phyloP scores from a whole-genome alignment of 2,329 filamentous ascomycete genomes.

The Mariannaea elegans region DNA sequence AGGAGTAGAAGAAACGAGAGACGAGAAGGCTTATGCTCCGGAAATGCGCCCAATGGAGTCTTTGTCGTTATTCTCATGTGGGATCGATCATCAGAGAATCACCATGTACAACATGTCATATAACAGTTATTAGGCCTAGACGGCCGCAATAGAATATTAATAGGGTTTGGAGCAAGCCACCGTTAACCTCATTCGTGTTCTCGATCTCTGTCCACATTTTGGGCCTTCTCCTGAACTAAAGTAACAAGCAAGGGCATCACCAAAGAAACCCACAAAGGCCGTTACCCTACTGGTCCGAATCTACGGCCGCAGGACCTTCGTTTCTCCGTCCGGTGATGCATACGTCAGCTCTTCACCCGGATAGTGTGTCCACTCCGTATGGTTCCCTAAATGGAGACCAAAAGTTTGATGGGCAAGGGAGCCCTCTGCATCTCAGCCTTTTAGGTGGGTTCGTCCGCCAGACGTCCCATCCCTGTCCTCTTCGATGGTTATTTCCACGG shows the following conservation, averaged over 20 bases:
- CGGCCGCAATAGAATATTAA: conserved; percentile 33
- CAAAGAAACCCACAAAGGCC: conserved; percentile 3
- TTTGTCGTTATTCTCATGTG: conserved; percentile 8
- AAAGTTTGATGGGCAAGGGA: no score
- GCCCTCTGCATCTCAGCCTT: conserved; percentile 1
- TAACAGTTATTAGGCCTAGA: conserved; percentile 34
- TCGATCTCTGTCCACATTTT: no score
- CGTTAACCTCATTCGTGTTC: neutral
- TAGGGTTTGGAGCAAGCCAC: conserved; percentile 19
- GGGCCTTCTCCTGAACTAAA: conserved; percentile 13
- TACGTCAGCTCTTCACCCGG: conserved; percentile 1
- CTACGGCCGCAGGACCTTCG: conserved; percentile 1
- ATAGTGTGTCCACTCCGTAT: neutral
- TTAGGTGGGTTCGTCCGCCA: neutral
- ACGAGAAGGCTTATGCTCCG: conserved; percentile 5
- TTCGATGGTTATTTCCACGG: no score
- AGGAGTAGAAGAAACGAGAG: conserved; percentile 13
- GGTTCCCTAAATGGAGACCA: neutral
- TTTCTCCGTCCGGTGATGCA: conserved; percentile 12
- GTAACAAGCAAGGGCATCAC: conserved; percentile 3
- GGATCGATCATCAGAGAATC: neutral
- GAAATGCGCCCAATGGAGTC: conserved; percentile 10
- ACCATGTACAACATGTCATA: conserved; percentile 24
- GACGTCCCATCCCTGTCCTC: no score
- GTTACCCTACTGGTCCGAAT: conserved; percentile 5